These are phyloP conservation scores for Colletotrichum ledebouriae DNA, from an alignment of 2,329 filamentous ascomycete species.

Conservation along the genomic window DNA sequence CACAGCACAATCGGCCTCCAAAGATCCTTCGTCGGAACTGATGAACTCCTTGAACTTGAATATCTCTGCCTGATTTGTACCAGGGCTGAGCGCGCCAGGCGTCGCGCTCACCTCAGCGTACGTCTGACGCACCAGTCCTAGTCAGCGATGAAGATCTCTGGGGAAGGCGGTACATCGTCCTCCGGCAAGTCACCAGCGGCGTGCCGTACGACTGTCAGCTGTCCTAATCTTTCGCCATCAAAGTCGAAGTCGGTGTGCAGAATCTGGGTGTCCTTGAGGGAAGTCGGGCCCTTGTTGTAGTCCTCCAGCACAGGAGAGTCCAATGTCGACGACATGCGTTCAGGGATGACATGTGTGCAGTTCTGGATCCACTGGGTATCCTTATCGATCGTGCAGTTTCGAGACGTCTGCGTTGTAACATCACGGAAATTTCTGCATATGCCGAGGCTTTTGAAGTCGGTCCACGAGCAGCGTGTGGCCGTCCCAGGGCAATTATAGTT, in stretches of 20 bases:
- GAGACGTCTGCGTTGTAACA: constrained; percentile 20
- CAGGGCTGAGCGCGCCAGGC: not conserved
- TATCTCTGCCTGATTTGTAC: not conserved
- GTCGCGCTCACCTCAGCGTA: constrained; percentile 5
- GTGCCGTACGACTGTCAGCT: constrained; percentile 8
- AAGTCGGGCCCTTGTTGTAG: constrained; percentile 24
- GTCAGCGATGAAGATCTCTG: constrained; percentile 4
- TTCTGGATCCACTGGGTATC: not conserved
- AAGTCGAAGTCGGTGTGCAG: not conserved
- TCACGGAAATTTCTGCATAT: constrained; percentile 41
- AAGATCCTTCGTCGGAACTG: not conserved
- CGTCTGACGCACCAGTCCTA: constrained; percentile 8
- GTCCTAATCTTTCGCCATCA: not conserved
- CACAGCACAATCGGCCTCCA: not conserved
- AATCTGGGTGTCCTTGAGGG: not conserved
- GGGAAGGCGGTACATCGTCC: constrained; percentile 4
- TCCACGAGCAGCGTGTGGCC: constrained; percentile 41
- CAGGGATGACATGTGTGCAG: constrained; percentile 5
- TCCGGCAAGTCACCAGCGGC: not conserved
- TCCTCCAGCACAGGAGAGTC: constrained; percentile 1
- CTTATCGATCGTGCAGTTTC: constrained; percentile 13
- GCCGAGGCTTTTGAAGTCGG: constrained; percentile 41
- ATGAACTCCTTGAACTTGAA: not conserved
- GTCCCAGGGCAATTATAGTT: constrained; percentile 41
- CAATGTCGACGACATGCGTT: not conserved